These are phyloP conservation scores for Vicia villosa DNA, from an alignment of 306 rosid species.

Conservation along the genomic window DNA sequence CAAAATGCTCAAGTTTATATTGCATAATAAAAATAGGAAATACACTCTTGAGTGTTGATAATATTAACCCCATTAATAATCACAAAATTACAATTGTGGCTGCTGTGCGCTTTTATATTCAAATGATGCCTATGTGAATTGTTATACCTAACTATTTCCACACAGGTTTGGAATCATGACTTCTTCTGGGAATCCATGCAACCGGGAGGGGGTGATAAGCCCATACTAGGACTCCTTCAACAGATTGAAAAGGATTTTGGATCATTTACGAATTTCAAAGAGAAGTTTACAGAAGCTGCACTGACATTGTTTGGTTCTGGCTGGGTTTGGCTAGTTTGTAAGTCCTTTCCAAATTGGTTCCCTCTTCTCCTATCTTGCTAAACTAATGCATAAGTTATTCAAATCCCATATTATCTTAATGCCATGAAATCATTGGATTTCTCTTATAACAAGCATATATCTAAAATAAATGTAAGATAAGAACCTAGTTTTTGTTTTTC, in stretches of 20 bases:
- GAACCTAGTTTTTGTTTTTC: constrained; percentile 13
- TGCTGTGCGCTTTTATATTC: constrained; percentile 21
- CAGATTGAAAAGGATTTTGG: constrained; percentile 98
- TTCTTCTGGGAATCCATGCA: constrained; percentile 86
- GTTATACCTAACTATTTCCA: constrained; percentile 4
- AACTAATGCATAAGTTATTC: constrained; percentile 2
- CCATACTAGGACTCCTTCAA: constrained; percentile 70
- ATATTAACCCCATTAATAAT: background rate
- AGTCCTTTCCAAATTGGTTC: constrained; percentile 43
- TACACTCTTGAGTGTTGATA: background rate
- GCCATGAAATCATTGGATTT: constrained; percentile 16
- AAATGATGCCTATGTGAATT: constrained; percentile 1
- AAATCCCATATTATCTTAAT: constrained; percentile 15
- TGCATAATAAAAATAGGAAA: background rate
- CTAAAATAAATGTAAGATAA: background rate
- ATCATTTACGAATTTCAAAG: constrained; percentile 73
- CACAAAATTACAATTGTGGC: constrained; percentile 14
- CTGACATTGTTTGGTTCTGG: constrained; percentile 91
- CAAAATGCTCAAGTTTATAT: background rate
- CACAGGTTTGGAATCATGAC: constrained; percentile 84
- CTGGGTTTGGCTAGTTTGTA: constrained; percentile 99
- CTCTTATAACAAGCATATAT: background rate
- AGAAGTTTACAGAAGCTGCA: constrained; percentile 68
- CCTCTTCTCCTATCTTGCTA: background rate
- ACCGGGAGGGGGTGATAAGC: constrained; percentile 90